phyloP scores from a whole-genome alignment of 257 asterid genomes.

The Scutellaria baicalensis region DNA sequence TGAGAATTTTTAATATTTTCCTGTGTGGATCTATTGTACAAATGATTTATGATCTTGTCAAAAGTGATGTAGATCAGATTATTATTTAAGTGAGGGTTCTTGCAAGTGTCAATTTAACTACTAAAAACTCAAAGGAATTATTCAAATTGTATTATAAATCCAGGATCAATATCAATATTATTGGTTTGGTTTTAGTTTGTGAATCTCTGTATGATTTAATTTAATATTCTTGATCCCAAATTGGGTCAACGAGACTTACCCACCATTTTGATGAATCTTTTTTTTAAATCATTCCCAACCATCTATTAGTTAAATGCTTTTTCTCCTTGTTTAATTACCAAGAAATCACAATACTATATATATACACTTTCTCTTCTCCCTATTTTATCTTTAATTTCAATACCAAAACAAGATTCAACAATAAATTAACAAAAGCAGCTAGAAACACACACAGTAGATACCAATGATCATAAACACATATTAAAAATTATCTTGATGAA shows the following conservation, averaged over 20 bases:
- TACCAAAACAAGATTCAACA: not conserved
- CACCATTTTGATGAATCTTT: too few species aligned
- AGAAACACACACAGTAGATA: too few species aligned
- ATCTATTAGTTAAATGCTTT: too few species aligned
- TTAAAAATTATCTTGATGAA: constrained; percentile 16
- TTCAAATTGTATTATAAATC: not conserved
- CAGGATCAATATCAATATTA: not conserved
- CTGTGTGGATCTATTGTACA: constrained; percentile 5
- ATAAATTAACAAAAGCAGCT: not conserved
- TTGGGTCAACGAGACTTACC: too few species aligned
- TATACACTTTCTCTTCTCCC: too few species aligned
- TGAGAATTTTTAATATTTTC: not conserved
- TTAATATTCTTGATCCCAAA: too few species aligned
- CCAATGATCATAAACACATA: too few species aligned
- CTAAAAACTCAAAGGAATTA: not conserved
- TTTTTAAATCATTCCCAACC: too few species aligned
- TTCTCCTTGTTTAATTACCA: too few species aligned
- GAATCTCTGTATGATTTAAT: too few species aligned
- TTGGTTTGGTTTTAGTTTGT: not conserved
- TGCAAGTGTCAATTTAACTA: not conserved
- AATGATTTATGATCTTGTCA: constrained; percentile 13
- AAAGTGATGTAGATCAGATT: not conserved
- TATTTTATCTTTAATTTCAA: too few species aligned
- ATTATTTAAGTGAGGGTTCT: not conserved
- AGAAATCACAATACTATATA: too few species aligned